phyloP scores from a whole-genome alignment of 116 monocot genomes.

The Phalaenopsis hybrid region DNA sequence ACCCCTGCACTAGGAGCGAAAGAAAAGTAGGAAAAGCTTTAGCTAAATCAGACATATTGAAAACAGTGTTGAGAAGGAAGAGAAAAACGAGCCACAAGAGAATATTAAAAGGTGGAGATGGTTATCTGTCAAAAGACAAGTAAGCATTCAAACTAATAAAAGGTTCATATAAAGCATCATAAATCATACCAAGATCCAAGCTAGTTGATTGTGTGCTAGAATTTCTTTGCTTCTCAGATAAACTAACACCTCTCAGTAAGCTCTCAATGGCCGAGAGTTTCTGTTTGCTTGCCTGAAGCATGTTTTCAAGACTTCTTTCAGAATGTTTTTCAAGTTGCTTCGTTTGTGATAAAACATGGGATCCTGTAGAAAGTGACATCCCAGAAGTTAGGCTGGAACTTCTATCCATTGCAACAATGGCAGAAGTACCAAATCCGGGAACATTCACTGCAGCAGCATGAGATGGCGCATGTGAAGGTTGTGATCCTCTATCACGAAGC shows the following conservation, averaged over 20 bases:
- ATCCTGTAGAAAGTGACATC: constrained; percentile 39
- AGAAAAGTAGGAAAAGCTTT: constrained; percentile 13
- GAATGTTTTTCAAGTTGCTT: constrained; percentile 47
- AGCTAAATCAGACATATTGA: not conserved
- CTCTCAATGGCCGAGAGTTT: constrained; percentile 98
- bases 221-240: constrained; percentile 54
- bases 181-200: constrained; percentile 88
- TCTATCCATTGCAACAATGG: constrained; percentile 93
- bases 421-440: constrained; percentile 84
- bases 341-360: constrained; percentile 38
- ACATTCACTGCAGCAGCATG: constrained; percentile 27
- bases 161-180: constrained; percentile 10
- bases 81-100: not conserved
- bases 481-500: constrained; percentile 66
- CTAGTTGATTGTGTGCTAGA: constrained; percentile 54
- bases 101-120: too few species aligned
- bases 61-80: not conserved
- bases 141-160: not conserved
- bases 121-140: not conserved
- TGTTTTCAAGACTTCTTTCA: constrained; percentile 85
- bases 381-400: constrained; percentile 58
- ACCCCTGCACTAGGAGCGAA: constrained; percentile 86
- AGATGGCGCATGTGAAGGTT: constrained; percentile 40
- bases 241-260: constrained; percentile 69
- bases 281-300: constrained; percentile 86